Conservation (phyloP, 1,139 yeast genomes). For the Groenewaldozyma auringiensis region DNA sequence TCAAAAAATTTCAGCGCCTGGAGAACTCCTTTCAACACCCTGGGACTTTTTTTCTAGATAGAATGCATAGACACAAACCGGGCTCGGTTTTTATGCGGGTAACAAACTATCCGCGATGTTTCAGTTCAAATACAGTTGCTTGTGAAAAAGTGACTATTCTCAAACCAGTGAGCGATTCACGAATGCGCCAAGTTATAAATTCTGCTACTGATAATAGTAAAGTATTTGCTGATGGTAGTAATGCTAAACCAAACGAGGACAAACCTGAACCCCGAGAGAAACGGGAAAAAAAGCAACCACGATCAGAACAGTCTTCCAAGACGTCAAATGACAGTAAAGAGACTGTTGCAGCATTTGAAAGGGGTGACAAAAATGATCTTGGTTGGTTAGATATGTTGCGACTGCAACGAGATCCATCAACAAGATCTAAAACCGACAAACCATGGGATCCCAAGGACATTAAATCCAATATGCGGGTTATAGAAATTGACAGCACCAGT, state of each 20-base stretch:
- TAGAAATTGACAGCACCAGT: constrained; percentile 8
- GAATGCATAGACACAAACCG: too few species aligned
- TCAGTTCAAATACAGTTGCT: too few species aligned
- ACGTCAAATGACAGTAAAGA: background rate
- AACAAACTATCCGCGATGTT: too few species aligned
- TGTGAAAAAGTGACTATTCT: background rate
- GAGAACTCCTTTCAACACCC: too few species aligned
- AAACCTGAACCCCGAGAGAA: background rate
- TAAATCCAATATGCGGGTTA: background rate
- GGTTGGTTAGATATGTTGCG: background rate
- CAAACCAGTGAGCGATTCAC: constrained; percentile 1
- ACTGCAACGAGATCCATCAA: background rate
- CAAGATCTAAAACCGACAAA: background rate
- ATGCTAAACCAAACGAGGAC: background rate
- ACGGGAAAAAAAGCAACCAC: background rate
- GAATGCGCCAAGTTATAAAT: background rate
- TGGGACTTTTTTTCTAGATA: too few species aligned
- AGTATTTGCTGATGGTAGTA: too few species aligned
- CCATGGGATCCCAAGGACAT: background rate
- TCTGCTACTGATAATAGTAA: background rate
- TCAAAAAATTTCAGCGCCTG: too few species aligned
- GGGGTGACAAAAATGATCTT: background rate
- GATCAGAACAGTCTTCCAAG: too few species aligned
- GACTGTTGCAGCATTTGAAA: background rate
- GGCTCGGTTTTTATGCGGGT: too few species aligned